These are phyloP conservation scores for Echria macrotheca DNA, from an alignment of 495 filamentous ascomycete species.

Conservation along the genomic window DNA sequence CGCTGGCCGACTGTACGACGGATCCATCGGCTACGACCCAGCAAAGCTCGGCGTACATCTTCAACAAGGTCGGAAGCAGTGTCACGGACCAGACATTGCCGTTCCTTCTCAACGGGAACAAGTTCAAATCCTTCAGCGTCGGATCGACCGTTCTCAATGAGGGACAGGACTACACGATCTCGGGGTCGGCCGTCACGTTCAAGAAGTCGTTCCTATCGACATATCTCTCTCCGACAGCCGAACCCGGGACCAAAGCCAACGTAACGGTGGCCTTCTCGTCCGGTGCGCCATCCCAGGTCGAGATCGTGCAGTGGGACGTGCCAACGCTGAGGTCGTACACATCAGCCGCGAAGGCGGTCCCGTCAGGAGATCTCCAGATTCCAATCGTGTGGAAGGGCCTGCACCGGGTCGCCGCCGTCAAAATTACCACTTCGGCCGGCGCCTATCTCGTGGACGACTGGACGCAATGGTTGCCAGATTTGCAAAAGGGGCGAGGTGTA, in stretches of 20 bases:
- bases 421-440: conserved; percentile 46
- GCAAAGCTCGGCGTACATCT: conserved; percentile 48
- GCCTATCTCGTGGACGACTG: conserved; percentile 51
- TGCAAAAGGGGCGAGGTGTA: conserved; percentile 43
- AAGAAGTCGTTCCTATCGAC: conserved; percentile 42
- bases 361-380: conserved; percentile 42
- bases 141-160: conserved; percentile 27
- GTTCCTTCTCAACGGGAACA: conserved; percentile 53
- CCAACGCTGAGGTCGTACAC: conserved; percentile 38
- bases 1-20: conserved; percentile 48
- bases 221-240: conserved; percentile 32
- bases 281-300: conserved; percentile 41
- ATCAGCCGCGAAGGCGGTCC: conserved; percentile 35
- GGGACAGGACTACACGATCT: conserved; percentile 43
- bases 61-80: conserved; percentile 45
- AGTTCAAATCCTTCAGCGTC: conserved; percentile 40
- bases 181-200: conserved; percentile 42
- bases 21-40: conserved; percentile 43
- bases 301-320: conserved; percentile 47
- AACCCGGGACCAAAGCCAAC: conserved; percentile 42
- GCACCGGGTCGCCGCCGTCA: conserved; percentile 44
- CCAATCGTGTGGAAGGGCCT: conserved; percentile 50
- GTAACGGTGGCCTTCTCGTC: conserved; percentile 48
- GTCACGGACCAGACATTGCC: conserved; percentile 39
- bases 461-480: conserved; percentile 49